These are phyloP conservation scores for Kitagawia praeruptora DNA, from an alignment of 129 eudicot species.

Conservation along the genomic window DNA sequence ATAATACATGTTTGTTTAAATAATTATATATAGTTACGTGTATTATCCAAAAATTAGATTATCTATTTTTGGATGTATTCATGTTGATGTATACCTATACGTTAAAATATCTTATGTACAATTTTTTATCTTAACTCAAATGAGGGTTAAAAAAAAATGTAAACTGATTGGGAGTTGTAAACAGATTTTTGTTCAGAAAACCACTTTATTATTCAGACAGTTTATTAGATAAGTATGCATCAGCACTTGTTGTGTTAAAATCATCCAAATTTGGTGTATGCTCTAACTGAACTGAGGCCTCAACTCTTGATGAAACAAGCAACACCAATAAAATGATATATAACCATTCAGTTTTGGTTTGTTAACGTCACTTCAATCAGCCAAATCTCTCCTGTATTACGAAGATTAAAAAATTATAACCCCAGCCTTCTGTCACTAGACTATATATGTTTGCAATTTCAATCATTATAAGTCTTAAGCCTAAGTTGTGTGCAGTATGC, in stretches of 20 bases:
- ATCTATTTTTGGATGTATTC: not conserved
- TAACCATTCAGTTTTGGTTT: not conserved
- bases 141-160: not conserved
- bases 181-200: not conserved
- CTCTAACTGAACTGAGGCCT: not conserved
- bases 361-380: not conserved
- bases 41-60: not conserved
- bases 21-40: not conserved
- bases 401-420: not conserved
- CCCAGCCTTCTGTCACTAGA: not conserved
- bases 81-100: not conserved
- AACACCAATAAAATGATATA: not conserved
- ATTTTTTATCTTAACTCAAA: not conserved
- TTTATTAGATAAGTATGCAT: not conserved
- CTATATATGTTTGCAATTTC: not conserved
- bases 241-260: not conserved
- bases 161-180: not conserved
- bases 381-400: not conserved
- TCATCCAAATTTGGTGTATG: not conserved
- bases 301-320: not conserved
- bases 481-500: not conserved
- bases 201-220: not conserved
- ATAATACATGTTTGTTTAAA: not conserved
- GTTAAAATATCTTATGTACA: not conserved
- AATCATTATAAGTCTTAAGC: not conserved